phyloP scores from a whole-genome alignment of 768 basidiomycete genomes.

The Leccinum sublutescens region DNA sequence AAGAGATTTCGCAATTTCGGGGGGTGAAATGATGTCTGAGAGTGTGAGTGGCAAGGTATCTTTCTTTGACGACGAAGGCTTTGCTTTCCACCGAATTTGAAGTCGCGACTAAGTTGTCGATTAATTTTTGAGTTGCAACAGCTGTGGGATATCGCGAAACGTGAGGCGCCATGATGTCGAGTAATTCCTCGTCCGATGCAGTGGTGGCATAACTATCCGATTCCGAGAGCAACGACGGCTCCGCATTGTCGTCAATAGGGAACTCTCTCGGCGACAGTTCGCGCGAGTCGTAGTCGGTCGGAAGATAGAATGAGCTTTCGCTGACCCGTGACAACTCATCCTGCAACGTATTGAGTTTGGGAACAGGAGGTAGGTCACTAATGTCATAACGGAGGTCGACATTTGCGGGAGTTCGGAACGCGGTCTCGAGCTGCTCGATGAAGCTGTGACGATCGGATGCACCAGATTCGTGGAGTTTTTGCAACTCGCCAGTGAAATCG shows the following conservation, averaged over 20 bases:
- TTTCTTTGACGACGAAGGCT: no score
- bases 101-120: no score
- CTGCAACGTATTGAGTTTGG: constrained; percentile 42
- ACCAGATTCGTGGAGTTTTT: constrained; percentile 67
- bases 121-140: no score
- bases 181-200: constrained; percentile 35
- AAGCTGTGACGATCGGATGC: constrained; percentile 71
- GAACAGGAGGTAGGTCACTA: constrained; percentile 49
- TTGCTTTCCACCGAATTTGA: no score
- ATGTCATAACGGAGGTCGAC: constrained; percentile 56
- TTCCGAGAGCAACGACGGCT: constrained; percentile 40
- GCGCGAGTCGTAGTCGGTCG: constrained; percentile 16
- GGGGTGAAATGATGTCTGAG: no score
- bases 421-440: constrained; percentile 77
- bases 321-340: constrained; percentile 25
- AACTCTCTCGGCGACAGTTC: constrained; percentile 16
- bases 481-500: constrained; percentile 79
- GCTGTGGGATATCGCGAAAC: no score
- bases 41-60: no score
- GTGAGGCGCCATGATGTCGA: no score
- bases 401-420: constrained; percentile 75
- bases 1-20: no score
- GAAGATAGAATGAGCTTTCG: constrained; percentile 23
- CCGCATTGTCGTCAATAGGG: constrained; percentile 27
- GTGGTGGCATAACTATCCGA: constrained; percentile 33